A percentile compares a stretch with the other conserved stretches of the same genome.
Conservation (phyloP, 2,329 filamentous ascomycete genomes). For the Ceratocystis colombiana region DNA sequence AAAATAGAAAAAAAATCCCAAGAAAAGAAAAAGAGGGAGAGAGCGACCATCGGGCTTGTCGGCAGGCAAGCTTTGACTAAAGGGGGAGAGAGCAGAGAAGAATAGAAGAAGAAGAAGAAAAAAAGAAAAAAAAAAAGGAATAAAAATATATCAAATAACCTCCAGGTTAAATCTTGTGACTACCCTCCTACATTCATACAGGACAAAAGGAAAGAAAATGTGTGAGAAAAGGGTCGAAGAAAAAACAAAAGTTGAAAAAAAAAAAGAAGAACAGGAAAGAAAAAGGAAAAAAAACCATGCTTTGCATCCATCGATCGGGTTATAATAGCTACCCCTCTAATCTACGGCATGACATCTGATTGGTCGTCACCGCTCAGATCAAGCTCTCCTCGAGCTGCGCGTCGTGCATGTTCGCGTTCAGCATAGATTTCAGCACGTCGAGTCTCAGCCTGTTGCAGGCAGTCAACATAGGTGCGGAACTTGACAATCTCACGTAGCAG, state of each 20-base stretch:
- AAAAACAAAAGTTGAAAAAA: not conserved
- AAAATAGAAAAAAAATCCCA: not conserved
- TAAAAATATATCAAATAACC: conserved; percentile 10
- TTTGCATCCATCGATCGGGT: not conserved
- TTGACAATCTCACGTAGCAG: conserved; percentile 90
- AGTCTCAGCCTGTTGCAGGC: conserved; percentile 58
- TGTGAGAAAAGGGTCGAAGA: not conserved
- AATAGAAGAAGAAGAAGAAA: conserved; percentile 5
- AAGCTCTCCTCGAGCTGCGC: conserved; percentile 26
- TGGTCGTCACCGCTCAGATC: conserved; percentile 22
- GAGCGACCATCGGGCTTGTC: too few relatives aligned
- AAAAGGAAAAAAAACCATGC: too few relatives aligned
- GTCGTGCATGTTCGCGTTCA: conserved; percentile 40
- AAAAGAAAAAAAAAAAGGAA: not conserved
- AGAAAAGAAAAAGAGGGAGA: not conserved
- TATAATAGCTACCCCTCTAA: not conserved
- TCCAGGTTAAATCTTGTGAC: conserved; percentile 2
- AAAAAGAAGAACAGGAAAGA: not conserved
- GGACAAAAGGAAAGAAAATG: not conserved
- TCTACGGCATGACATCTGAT: conserved; percentile 15
- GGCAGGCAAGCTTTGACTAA: not conserved
- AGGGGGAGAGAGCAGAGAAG: not conserved
- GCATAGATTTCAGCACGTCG: conserved; percentile 62
- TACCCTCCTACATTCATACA: not conserved
- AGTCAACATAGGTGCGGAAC: conserved; percentile 90